These are phyloP conservation scores for Vigna angularis DNA, from an alignment of 306 rosid species.

Conservation along the genomic window DNA sequence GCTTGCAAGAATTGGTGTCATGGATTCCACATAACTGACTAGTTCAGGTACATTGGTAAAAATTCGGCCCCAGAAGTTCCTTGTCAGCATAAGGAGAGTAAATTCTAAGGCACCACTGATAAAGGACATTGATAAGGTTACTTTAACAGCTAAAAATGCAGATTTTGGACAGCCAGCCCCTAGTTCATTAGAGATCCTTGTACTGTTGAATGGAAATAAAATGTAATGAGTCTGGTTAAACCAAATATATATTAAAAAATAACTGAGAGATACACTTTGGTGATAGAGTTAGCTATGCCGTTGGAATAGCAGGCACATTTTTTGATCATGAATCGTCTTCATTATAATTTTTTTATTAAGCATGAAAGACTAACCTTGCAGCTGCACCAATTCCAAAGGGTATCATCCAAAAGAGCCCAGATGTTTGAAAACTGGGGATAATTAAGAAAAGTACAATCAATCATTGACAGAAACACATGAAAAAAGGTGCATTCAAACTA, in stretches of 20 bases:
- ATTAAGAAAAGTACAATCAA: neutral
- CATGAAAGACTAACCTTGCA: constrained; percentile 64
- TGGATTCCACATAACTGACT: constrained; percentile 48
- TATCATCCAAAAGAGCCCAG: constrained; percentile 67
- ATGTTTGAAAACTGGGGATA: constrained; percentile 59
- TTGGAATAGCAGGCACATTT: too few relatives aligned
- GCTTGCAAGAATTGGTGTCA: constrained; percentile 58
- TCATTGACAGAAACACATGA: too few relatives aligned
- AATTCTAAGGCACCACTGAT: constrained; percentile 52
- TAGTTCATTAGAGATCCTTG: constrained; percentile 77
- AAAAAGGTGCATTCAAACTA: too few relatives aligned
- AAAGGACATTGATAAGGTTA: constrained; percentile 56
- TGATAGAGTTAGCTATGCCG: neutral
- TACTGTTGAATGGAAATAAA: constrained; percentile 52
- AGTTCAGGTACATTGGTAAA: constrained; percentile 65
- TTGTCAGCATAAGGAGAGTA: constrained; percentile 50
- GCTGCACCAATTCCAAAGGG: constrained; percentile 77
- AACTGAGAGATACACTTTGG: neutral
- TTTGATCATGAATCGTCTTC: too few relatives aligned
- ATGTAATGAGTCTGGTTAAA: constrained; percentile 6
- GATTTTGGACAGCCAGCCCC: constrained; percentile 71
- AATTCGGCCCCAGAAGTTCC: constrained; percentile 70
- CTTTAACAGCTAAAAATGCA: constrained; percentile 68
- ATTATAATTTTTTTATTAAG: too few relatives aligned
- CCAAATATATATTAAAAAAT: neutral